phyloP scores from a whole-genome alignment of 441 rosid genomes.

The Aleurites moluccanus region DNA sequence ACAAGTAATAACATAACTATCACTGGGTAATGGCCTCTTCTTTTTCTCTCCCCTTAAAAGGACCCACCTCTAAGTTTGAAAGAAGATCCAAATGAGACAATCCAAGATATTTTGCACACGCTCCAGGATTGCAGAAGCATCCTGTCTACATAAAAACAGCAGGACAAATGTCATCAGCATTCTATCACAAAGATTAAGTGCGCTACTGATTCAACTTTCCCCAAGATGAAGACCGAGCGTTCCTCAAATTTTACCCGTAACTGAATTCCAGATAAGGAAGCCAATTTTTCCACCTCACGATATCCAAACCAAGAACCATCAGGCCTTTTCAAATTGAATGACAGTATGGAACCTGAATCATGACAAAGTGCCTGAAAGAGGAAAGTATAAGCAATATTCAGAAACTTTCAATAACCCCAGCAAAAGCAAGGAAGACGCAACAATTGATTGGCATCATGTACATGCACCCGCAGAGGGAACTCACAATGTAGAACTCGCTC shows the following conservation, averaged over 20 bases:
- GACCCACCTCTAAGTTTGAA: constrained; percentile 73
- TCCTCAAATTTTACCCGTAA: constrained; percentile 69
- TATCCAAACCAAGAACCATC: constrained; percentile 97
- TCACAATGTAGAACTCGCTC: not conserved
- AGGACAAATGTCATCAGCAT: constrained; percentile 27
- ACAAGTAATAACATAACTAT: constrained; percentile 7
- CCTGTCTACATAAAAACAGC: constrained; percentile 74
- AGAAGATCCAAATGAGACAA: constrained; percentile 86
- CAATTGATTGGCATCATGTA: not conserved
- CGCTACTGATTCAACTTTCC: constrained; percentile 10
- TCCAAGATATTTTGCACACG: constrained; percentile 92
- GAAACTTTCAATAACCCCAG: constrained; percentile 2
- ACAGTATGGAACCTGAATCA: constrained; percentile 60
- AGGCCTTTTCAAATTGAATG: constrained; percentile 88
- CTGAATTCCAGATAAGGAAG: constrained; percentile 89
- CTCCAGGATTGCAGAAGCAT: constrained; percentile 99
- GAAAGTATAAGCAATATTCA: constrained; percentile 29
- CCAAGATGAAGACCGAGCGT: constrained; percentile 17
- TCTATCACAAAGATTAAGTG: not conserved
- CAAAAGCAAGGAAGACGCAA: not conserved
- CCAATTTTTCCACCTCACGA: constrained; percentile 93
- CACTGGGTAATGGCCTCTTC: not conserved
- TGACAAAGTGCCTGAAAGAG: constrained; percentile 37
- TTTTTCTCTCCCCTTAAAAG: not conserved
- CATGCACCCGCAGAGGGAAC: not conserved